Base-by-base conservation (phyloP, 1,284 basidiomycete genomes). In the Puccinia horiana region DNA sequence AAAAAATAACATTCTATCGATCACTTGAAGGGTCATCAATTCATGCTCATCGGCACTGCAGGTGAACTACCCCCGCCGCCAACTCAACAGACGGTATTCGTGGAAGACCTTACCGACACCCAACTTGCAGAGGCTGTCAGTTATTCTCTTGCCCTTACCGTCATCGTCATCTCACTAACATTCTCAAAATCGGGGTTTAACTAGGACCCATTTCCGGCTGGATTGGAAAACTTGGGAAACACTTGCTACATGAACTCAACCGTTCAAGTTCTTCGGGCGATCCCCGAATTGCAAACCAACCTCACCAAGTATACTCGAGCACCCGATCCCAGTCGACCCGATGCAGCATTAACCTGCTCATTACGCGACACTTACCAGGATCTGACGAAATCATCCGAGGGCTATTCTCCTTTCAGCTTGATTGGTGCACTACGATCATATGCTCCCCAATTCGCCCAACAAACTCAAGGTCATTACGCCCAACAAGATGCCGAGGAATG, bases 401-500 rank as follows among this genome's bases (percentile, higher is more conserved):
- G 91, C 18, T 91, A 96, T 76, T 91, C 91, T 0, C 97, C 96
- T 0, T 85, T 90, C n/a, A 83, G 88, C 0, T 94, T 76, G 54
- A 35, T 65, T n/a, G 69, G 86, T 83, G 89, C 91, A 37, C 89
- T 98, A 56, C 91, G 95, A 29, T 90, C 91, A 79, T 91, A 92
- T 0, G 92, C 94, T 26, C 96, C 96, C 2, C 97, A 98, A 87
- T 99, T 99, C 85, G 93, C 92, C 5, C 95, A 99, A 86, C 87
- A 90, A 88, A 86, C 89, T 86, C 83, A 88, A 87, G 84, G 85
- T 84, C 86, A 90, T 29, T 96, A 91, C 85, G 92, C 95, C 1
- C 96, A 98, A 87, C 96, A 98, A 81, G 96, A 99, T 86, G 96
- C 96, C 18, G 96, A 98, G 86, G 96, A 99, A 87, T 97, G 94